Base-by-base conservation (phyloP, 2,329 filamentous ascomycete species). In the Colletotrichum nymphaeae region DNA sequence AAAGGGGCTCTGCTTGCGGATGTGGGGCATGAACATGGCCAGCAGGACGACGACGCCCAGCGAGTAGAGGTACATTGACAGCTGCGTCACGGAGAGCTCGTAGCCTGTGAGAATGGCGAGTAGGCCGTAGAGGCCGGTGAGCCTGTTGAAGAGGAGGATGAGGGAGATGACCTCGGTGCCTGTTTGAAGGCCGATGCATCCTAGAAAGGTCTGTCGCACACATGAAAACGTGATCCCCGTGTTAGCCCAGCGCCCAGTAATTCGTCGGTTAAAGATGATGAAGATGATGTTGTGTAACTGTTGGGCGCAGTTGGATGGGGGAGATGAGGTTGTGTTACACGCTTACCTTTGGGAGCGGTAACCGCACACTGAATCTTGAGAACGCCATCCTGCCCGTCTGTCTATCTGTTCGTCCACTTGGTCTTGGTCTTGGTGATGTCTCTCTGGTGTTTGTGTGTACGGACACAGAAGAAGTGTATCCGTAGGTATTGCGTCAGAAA, bases 11-110 rank as follows among this genome's bases (percentile, higher is more conserved):
- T 94, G 93, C 78, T 90, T 89, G 76, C 94, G 92, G 80, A 98
- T 94, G 81, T 97, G 93, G 62, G 93, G 93, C 78, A 94, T 89
- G 60, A 97, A 91, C 78, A 91, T 89, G 64, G 90, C 87, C 76
- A 94, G 89, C 58, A 93, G 84, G 75, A 88, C 86, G 75, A 98
- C 90, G 32, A 93, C 89, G 75, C 90, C 78, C 74, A 97, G 88
- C 30, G 94, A 97, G 88, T 97, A 97, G 62, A 97, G 88, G 87
- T 98, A 98, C 88, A 97, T 97, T 71, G 93, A 94, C 70, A 98
- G 89, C 83, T 98, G 96, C 28, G 97, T 89, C 35, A 92, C 88
- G 67, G 94, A 95, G 75, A 98, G 91, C 77, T 93, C 88, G 83
- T 94, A 95, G 80, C 96, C 96, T 28, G 95, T 97, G 76, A 98